Percentiles rank a stretch among this genome's conserved stretches.
phyloP scores from a whole-genome alignment of 345 rosid species.

The Psidium guajava region DNA sequence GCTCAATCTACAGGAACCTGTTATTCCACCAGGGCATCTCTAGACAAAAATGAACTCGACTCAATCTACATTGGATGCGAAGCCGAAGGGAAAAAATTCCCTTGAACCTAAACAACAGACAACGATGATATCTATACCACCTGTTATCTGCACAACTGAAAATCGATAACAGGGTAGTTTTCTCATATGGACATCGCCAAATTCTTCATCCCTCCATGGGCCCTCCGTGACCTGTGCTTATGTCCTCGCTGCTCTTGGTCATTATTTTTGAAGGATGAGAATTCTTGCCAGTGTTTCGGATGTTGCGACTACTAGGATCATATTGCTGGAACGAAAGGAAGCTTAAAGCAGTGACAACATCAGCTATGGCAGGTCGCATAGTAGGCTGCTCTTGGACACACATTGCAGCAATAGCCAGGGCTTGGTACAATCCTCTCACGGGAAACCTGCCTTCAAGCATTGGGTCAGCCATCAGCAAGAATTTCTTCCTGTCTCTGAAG shows the following conservation, averaged over 20 bases:
- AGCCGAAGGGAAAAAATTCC: not conserved
- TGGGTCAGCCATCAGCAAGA: constrained; percentile 68
- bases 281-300: constrained; percentile 16
- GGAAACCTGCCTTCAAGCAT: constrained; percentile 68
- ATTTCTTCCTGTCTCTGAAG: constrained; percentile 75
- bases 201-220: not conserved
- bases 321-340: constrained; percentile 63
- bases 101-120: constrained; percentile 1
- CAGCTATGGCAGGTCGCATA: constrained; percentile 60
- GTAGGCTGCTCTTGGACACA: constrained; percentile 89
- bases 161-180: constrained; percentile 21
- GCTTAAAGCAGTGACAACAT: constrained; percentile 73
- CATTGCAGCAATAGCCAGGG: constrained; percentile 88
- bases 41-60: not conserved
- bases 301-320: constrained; percentile 21
- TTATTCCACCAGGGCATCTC: not conserved
- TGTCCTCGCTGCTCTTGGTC: constrained; percentile 5
- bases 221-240: not conserved
- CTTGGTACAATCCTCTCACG: constrained; percentile 71
- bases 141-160: constrained; percentile 20
- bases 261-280: not conserved
- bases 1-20: constrained; percentile 25
- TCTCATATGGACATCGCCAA: not conserved
- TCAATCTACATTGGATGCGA: constrained; percentile 27
- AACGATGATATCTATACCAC: not conserved